Evolutionary conservation across 2,329 filamentous ascomycete genomes (phyloP).

Genomic region (Incumbomyces lentus): DNA sequence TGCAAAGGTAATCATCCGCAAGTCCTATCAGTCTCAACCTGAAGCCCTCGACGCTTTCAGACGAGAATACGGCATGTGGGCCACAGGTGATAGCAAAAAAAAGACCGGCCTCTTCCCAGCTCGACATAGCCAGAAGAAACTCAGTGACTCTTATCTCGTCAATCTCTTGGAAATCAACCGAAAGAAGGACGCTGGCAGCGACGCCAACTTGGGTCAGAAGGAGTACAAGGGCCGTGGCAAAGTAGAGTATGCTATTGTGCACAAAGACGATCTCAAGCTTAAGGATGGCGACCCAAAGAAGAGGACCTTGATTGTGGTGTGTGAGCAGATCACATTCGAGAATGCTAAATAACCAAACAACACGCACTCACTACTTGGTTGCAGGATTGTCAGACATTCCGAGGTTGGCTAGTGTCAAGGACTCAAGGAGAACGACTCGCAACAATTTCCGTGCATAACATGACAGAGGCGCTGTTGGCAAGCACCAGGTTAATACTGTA

Average conservation of each 20-base stretch:
- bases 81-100: background rate
- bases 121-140: background rate
- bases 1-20: constrained; percentile 1
- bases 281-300: background rate
- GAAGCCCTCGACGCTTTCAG: constrained; percentile 3
- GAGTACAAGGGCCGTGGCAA: background rate
- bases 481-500: too few relatives aligned
- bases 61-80: constrained; percentile 1
- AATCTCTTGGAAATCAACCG: background rate
- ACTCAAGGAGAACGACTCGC: too few relatives aligned
- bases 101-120: background rate
- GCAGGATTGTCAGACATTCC: too few relatives aligned
- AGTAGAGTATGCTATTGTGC: background rate
- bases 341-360: background rate
- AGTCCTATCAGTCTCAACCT: background rate
- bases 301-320: constrained; percentile 1
- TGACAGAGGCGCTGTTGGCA: too few relatives aligned
- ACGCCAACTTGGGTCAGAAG: background rate
- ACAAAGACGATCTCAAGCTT: background rate
- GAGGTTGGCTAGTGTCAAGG: too few relatives aligned
- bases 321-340: background rate
- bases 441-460: too few relatives aligned
- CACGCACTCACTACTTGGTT: too few relatives aligned
- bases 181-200: background rate
- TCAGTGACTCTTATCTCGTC: background rate